phyloP scores from a whole-genome alignment of 1,139 yeast species.

The Eremothecium gossypii region DNA sequence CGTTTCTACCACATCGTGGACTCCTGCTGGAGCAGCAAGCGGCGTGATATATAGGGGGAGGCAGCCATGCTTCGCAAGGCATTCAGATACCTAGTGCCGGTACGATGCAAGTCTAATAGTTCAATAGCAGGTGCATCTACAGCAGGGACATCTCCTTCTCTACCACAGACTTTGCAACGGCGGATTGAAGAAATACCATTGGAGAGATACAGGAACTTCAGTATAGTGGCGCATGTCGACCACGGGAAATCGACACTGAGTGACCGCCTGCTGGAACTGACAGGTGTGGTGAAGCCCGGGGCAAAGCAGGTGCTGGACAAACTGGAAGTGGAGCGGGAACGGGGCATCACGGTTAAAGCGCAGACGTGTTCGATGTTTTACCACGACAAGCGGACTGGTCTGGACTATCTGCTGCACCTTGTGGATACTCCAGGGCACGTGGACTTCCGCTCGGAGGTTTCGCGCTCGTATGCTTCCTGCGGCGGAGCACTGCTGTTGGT shows the following conservation, averaged over 20 bases:
- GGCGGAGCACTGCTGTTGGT: slow-evolving; percentile 87
- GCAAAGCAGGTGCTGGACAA: slow-evolving; percentile 84
- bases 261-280: slow-evolving; percentile 75
- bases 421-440: slow-evolving; percentile 99
- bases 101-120: too few relatives aligned
- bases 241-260: slow-evolving; percentile 93
- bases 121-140: too few relatives aligned
- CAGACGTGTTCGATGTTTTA: slow-evolving; percentile 94
- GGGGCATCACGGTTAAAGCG: slow-evolving; percentile 95
- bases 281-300: slow-evolving; percentile 77
- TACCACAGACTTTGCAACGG: slow-evolving; percentile 30
- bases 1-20: too few relatives aligned
- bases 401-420: slow-evolving; percentile 75
- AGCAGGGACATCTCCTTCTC: too few relatives aligned
- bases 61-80: too few relatives aligned
- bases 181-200: slow-evolving; percentile 68
- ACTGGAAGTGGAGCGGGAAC: slow-evolving; percentile 86
- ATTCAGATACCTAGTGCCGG: too few relatives aligned
- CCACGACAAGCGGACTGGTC: slow-evolving; percentile 42
- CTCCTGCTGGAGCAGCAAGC: too few relatives aligned
- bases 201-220: slow-evolving; percentile 76
- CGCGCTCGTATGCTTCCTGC: slow-evolving; percentile 90
- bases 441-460: slow-evolving; percentile 89
- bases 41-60: too few relatives aligned
- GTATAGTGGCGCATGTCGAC: slow-evolving; percentile 95